Evolutionary conservation across 2,329 filamentous ascomycete species (phyloP).

Genomic region (Aspergillus brasiliensis): DNA sequence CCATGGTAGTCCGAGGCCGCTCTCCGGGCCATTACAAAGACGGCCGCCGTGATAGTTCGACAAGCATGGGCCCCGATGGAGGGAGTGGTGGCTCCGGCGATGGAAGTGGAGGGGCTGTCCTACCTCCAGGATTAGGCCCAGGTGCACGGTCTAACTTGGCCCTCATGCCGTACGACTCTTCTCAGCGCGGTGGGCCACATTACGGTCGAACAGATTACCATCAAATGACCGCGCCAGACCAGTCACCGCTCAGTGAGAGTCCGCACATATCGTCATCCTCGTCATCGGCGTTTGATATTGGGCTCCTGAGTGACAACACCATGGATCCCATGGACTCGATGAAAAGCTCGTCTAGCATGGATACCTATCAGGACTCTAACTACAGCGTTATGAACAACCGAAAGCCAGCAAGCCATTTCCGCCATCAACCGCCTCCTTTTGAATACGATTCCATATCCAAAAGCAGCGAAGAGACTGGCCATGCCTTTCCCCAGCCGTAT

Average conservation of each 20-base stretch:
- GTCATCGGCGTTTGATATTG: slow-evolving; percentile 41
- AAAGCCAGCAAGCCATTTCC: slow-evolving; percentile 28
- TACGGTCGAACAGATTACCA: slow-evolving; percentile 40
- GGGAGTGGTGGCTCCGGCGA: slow-evolving; percentile 53
- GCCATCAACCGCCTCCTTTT: slow-evolving; percentile 29
- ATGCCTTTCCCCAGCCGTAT: slow-evolving; percentile 31
- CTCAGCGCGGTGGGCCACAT: slow-evolving; percentile 33
- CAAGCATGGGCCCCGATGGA: slow-evolving; percentile 70
- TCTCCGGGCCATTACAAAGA: slow-evolving; percentile 80
- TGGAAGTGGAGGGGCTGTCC: slow-evolving; percentile 28
- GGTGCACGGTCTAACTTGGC: slow-evolving; percentile 34
- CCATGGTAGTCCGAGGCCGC: slow-evolving; percentile 83
- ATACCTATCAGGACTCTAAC: slow-evolving; percentile 37
- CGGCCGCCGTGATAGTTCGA: slow-evolving; percentile 67
- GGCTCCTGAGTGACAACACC: slow-evolving; percentile 40
- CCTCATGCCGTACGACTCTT: slow-evolving; percentile 39
- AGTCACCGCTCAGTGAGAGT: slow-evolving; percentile 42
- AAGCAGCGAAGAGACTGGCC: slow-evolving; percentile 26
- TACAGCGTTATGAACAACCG: slow-evolving; percentile 28
- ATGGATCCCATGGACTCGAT: slow-evolving; percentile 45
- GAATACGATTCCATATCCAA: slow-evolving; percentile 30
- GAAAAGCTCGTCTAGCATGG: slow-evolving; percentile 34
- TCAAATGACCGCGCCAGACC: slow-evolving; percentile 38
- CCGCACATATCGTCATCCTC: slow-evolving; percentile 44
- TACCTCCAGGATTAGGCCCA: slow-evolving; percentile 35